Percentiles rank a stretch among this genome's conserved stretches.
Conservation (phyloP, 495 filamentous ascomycete species). For the Coniosporium apollinis region DNA sequence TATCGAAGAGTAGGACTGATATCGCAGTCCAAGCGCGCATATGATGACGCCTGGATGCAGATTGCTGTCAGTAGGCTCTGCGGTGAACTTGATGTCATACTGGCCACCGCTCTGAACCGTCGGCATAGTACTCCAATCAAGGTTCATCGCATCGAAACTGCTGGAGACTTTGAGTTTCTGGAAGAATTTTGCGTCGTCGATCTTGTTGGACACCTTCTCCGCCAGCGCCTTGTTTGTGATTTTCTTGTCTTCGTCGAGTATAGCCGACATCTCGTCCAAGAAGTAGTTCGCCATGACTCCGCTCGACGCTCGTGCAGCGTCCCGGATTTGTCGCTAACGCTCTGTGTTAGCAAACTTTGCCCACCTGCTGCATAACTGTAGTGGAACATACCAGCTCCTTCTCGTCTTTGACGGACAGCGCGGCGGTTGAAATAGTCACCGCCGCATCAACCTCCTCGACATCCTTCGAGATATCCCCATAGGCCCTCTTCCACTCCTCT, state of each 20-base stretch:
- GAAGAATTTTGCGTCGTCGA: slow-evolving; percentile 89
- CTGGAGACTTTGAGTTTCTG: slow-evolving; percentile 65
- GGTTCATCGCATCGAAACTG: slow-evolving; percentile 76
- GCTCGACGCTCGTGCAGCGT: slow-evolving; percentile 80
- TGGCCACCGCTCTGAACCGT: slow-evolving; percentile 87
- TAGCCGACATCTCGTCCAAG: slow-evolving; percentile 89
- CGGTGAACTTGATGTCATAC: slow-evolving; percentile 71
- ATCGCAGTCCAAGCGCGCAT: slow-evolving; percentile 75
- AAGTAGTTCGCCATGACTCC: slow-evolving; percentile 88
- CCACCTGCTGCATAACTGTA: too few species aligned
- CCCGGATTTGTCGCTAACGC: slow-evolving; percentile 63
- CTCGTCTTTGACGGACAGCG: slow-evolving; percentile 92
- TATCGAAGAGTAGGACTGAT: slow-evolving; percentile 83
- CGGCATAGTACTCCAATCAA: slow-evolving; percentile 90
- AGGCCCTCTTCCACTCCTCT: slow-evolving; percentile 85
- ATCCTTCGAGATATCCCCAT: slow-evolving; percentile 58
- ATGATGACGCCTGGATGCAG: slow-evolving; percentile 91
- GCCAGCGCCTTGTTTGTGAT: slow-evolving; percentile 75
- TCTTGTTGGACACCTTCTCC: slow-evolving; percentile 70
- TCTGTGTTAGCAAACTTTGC: not conserved
- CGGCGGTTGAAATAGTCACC: slow-evolving; percentile 59
- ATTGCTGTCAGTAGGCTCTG: slow-evolving; percentile 59
- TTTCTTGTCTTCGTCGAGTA: slow-evolving; percentile 90
- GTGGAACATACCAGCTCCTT: slow-evolving; percentile 62
- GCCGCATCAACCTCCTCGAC: slow-evolving; percentile 80